Evolutionary conservation across 768 basidiomycete species (phyloP).

Genomic region (Calocera cornea): DNA sequence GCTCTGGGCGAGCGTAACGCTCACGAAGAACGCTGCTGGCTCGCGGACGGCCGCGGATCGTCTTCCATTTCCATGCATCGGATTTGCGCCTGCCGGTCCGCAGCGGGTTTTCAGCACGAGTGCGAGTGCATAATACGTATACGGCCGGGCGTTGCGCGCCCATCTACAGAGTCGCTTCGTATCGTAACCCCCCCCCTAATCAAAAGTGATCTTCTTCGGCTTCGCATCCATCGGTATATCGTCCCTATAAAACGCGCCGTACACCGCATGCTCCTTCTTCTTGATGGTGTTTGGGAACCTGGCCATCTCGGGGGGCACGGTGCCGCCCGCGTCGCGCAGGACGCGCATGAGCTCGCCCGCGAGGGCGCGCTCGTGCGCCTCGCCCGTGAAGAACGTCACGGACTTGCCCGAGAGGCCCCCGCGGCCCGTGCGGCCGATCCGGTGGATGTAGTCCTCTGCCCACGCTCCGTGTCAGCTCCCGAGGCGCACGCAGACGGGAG

Average conservation of each 20-base stretch:
- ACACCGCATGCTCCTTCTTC: constrained; percentile 83
- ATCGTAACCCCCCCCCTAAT: constrained; percentile 17
- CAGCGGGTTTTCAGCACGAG: no score
- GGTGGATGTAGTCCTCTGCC: constrained; percentile 33
- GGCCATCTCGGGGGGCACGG: constrained; percentile 53
- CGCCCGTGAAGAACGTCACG: constrained; percentile 94
- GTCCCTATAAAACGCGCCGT: constrained; percentile 44
- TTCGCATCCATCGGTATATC: constrained; percentile 25
- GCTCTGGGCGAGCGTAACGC: no score
- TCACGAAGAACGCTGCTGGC: no score
- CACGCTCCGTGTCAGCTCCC: neutral
- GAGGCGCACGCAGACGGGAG: neutral
- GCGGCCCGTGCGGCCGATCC: constrained; percentile 85
- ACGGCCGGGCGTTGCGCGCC: no score
- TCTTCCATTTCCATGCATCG: no score
- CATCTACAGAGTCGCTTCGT: no score
- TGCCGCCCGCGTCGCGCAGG: constrained; percentile 73
- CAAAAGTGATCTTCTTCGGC: constrained; percentile 34
- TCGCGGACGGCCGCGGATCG: no score
- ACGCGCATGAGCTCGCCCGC: constrained; percentile 92
- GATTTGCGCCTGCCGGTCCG: no score
- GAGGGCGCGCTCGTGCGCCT: constrained; percentile 65
- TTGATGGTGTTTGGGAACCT: constrained; percentile 95
- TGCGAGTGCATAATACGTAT: no score
- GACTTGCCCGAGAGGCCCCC: constrained; percentile 82